These are phyloP conservation scores for Jackrogersella multiformis DNA, from an alignment of 495 filamentous ascomycete species.

Conservation along the genomic window DNA sequence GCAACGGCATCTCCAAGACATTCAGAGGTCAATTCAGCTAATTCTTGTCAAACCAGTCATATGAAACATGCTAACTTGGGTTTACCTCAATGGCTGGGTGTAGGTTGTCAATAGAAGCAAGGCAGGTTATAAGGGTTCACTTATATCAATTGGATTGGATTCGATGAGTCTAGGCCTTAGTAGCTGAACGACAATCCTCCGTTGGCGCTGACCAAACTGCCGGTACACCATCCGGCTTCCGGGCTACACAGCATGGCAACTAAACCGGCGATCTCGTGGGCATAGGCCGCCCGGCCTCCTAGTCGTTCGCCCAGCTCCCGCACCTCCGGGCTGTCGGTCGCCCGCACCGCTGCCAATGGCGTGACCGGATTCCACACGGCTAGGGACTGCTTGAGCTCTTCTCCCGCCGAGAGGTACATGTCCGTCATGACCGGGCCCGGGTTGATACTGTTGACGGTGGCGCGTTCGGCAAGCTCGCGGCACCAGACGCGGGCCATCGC, in stretches of 20 bases:
- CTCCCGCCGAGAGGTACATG: constrained; percentile 55
- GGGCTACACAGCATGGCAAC: constrained; percentile 83
- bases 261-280: constrained; percentile 80
- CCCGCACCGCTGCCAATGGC: constrained; percentile 62
- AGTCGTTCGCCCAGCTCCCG: constrained; percentile 66
- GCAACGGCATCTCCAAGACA: too few relatives aligned
- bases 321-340: constrained; percentile 64
- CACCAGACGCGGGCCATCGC: constrained; percentile 94
- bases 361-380: constrained; percentile 64
- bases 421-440: constrained; percentile 87
- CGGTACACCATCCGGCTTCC: constrained; percentile 83
- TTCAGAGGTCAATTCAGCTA: too few relatives aligned
- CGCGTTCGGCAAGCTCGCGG: constrained; percentile 77
- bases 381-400: constrained; percentile 12
- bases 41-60: too few relatives aligned
- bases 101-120: too few relatives aligned
- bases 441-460: constrained; percentile 88
- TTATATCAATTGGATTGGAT: too few relatives aligned
- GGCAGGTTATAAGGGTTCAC: too few relatives aligned
- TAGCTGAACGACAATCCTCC: constrained; percentile 69
- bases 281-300: constrained; percentile 77
- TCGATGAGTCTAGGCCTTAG: neutral
- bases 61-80: too few relatives aligned
- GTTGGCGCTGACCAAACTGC: constrained; percentile 87
- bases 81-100: too few relatives aligned